Base-by-base conservation (phyloP, 805 yeast species). In the Candida maltosa region DNA sequence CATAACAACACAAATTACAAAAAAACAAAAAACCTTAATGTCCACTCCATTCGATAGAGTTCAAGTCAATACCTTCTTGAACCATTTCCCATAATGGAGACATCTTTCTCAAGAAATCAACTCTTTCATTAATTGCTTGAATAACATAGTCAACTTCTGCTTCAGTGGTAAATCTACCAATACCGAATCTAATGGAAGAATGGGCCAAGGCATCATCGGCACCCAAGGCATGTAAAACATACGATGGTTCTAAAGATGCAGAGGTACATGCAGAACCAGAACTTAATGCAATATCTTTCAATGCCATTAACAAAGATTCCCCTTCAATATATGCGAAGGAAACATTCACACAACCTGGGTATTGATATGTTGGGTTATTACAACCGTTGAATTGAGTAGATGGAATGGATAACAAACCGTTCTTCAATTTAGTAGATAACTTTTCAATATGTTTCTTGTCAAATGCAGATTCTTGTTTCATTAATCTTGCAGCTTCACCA, bases 61-160 rank as follows among this genome's bases (percentile, higher is more conserved):
- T 76, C 59, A 93, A 71, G 57, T 93, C 98, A 52, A 93, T 91
- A 48, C 98, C 98, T 47, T 93, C 97, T 64, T 93, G 96, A 39
- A 87, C 96, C 97, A 93, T 89, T 69, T 93, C 98, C 97, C 97
- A 93, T 51, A 93, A 71, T 32, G 98, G 98, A 39, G 93, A 80
- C 65, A 93, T 73, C 54, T 88, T 91, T 64, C 98, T 79, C 57
- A 93, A 75, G 65, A 87, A 87, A 45, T 80, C 82, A 37, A 93
- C 97, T 62, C 97, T 79, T 58, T 87, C 89, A 38, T 78, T 72
- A 39, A 93, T 87, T 10, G 96, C 96, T 40, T 83, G 70, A 45
- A 93, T 73, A 32, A 93, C 98, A 56, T 89, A 93, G 57, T 93
- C 97, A 35, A 93, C 77, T 65, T 93, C 98, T 34, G 78, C 95